Base-by-base conservation (phyloP, 2,329 filamentous ascomycete species). In the Rutstroemia sp. region DNA sequence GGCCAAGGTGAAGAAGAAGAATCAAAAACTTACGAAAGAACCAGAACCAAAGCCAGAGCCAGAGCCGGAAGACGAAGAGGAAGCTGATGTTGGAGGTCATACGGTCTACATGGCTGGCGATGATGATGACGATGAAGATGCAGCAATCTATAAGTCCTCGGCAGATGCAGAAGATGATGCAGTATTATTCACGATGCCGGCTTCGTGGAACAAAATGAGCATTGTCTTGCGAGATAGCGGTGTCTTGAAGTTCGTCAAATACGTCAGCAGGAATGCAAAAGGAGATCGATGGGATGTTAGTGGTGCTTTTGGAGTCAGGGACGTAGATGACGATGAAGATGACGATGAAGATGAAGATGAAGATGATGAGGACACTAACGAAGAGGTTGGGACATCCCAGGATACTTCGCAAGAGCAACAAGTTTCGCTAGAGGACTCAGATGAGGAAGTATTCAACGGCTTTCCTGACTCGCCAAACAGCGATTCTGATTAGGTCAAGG, bases 71-170 rank as follows among this genome's bases (percentile, higher is more conserved):
- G 59, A 61, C 1, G 63, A 64, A 7, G 64, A 69, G 8, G 63
- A 67, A 19, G 82, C 87, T 52, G 77, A 78, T 61, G 82, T 88
- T 1, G 88, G 88, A 55, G 88, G 88, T 34, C 87, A 90, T 69
- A 87, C 92, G 67, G 88, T 96, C 58, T 96, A 96, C 78, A 96
- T 96, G 91, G 92, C 90, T 0, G 89, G 87, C 52, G 88, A 92
- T 50, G 88, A 91, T 40, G 86, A 86, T 21, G 75, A 77, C 42
- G 80, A 83, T 21, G 79, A 78, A 10, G 89, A 95, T 70, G 92
- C 92, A 1, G 94, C 94, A 8, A 81, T 99, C 50, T 99, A 99
- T 78, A 86, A 87, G 70, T 80, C 87, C 1, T 79, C 81, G 51
- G 71, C 71, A 21, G 71, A 68, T 19, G 79, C 83, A 42, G 92